Evolutionary conservation across 169 alveolate genomes (phyloP).

Genomic region (Plasmodium gallinaceum): DNA sequence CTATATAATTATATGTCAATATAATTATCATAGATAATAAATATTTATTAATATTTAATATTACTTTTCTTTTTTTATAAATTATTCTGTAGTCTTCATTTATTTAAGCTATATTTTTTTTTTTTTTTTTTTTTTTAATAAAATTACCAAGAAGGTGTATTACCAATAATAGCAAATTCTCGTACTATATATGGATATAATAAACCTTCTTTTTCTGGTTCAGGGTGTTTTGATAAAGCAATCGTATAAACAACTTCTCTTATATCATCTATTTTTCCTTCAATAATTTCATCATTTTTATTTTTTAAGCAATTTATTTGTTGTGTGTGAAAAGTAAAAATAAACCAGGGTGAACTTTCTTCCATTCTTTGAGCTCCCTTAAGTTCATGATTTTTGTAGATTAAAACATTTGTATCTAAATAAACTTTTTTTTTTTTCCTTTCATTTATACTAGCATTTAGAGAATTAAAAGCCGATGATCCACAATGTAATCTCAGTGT

Average conservation of each 20-base stretch:
- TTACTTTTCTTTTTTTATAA: too few relatives aligned
- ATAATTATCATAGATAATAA: too few relatives aligned
- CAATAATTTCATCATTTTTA: slow-evolving; percentile 83
- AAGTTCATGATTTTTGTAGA: slow-evolving; percentile 88
- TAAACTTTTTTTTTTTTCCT: slow-evolving; percentile 83
- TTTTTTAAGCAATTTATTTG: slow-evolving; percentile 92
- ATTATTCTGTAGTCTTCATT: not conserved
- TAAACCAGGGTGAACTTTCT: slow-evolving; percentile 90
- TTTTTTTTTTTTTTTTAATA: not conserved
- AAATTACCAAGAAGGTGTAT: slow-evolving; percentile 86
- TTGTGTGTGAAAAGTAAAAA: slow-evolving; percentile 91
- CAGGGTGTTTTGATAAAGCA: slow-evolving; percentile 90
- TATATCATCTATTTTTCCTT: slow-evolving; percentile 91
- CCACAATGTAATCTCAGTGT: slow-evolving; percentile 91
- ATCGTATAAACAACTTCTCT: slow-evolving; percentile 91
- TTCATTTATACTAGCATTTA: slow-evolving; percentile 88
- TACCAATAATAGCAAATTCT: slow-evolving; percentile 89
- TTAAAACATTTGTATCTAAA: slow-evolving; percentile 88
- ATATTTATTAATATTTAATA: too few relatives aligned
- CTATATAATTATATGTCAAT: too few relatives aligned
- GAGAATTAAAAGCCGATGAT: slow-evolving; percentile 86
- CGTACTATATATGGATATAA: slow-evolving; percentile 86
- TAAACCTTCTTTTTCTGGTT: slow-evolving; percentile 79
- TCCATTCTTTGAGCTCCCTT: slow-evolving; percentile 85
- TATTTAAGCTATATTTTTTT: not conserved